A percentile compares a stretch with the other conserved stretches of the same genome.
Evolutionary conservation across 2,329 filamentous ascomycete species (phyloP).

Genomic region (Cladosporium sp.): DNA sequence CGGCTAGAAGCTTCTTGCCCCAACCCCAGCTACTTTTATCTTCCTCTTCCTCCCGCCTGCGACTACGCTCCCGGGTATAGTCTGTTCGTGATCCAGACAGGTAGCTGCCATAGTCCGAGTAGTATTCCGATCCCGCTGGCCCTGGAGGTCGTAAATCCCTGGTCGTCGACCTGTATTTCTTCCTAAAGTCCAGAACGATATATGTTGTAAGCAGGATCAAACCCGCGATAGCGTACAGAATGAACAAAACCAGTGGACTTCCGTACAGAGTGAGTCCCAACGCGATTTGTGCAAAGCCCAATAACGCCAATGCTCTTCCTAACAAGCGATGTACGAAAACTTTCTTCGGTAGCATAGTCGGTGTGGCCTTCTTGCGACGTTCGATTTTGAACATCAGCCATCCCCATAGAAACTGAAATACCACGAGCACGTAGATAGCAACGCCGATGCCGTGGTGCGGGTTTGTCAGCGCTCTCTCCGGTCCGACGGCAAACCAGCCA

Average conservation of each 20-base stretch:
- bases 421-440: slow-evolving; percentile 68
- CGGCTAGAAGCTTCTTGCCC: slow-evolving; percentile 43
- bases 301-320: slow-evolving; percentile 69
- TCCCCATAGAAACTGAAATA: slow-evolving; percentile 68
- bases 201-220: slow-evolving; percentile 68
- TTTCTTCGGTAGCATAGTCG: slow-evolving; percentile 52
- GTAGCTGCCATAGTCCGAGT: slow-evolving; percentile 27
- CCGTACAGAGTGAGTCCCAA: slow-evolving; percentile 89
- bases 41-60: slow-evolving; percentile 21
- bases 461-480: slow-evolving; percentile 67
- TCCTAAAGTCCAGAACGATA: slow-evolving; percentile 74
- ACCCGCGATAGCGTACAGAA: slow-evolving; percentile 78
- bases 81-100: slow-evolving; percentile 51
- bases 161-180: slow-evolving; percentile 26
- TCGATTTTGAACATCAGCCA: slow-evolving; percentile 57
- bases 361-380: slow-evolving; percentile 41
- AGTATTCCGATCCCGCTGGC: slow-evolving; percentile 21
- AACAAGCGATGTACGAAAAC: slow-evolving; percentile 76
- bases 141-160: slow-evolving; percentile 14
- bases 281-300: slow-evolving; percentile 83
- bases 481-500: slow-evolving; percentile 75
- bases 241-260: slow-evolving; percentile 77
- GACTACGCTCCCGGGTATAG: slow-evolving; percentile 41
- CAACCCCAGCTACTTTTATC: slow-evolving; percentile 35
- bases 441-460: slow-evolving; percentile 82